Percentiles rank a stretch among this genome's conserved stretches.
These are phyloP conservation scores for Fusarium keratoplasticum DNA, from an alignment of 2,329 filamentous ascomycete species.

Conservation along the genomic window DNA sequence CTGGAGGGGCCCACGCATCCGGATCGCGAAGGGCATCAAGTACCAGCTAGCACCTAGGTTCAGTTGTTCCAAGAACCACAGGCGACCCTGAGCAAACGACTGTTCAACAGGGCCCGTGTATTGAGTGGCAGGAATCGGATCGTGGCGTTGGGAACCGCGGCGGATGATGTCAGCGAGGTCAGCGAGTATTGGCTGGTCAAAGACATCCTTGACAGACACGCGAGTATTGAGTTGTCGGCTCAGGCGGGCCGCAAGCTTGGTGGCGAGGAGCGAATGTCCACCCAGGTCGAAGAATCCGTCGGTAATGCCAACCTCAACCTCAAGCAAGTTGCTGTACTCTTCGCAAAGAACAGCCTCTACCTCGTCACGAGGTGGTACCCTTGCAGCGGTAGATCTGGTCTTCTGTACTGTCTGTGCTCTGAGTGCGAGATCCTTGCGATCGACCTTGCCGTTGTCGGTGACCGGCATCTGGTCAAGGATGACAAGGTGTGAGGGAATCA, in stretches of 20 bases:
- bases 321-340: neutral
- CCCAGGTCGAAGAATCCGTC: constrained; percentile 11
- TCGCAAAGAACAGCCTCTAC: neutral
- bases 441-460: constrained; percentile 17
- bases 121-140: rapidly evolving
- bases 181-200: neutral
- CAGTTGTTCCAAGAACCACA: constrained; percentile 21
- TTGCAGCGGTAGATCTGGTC: too few species aligned
- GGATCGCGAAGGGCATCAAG: neutral
- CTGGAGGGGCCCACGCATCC: neutral
- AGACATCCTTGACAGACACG: constrained; percentile 6
- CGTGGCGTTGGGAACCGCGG: neutral
- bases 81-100: neutral
- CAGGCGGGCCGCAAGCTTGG: constrained; percentile 7
- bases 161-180: neutral
- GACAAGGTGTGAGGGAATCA: neutral
- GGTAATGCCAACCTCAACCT: rapidly evolving
- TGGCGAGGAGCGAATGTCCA: constrained; percentile 9
- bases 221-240: neutral
- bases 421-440: constrained; percentile 5
- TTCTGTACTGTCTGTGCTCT: too few species aligned
- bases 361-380: constrained; percentile 13
- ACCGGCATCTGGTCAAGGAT: neutral
- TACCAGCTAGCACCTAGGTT: constrained; percentile 11
- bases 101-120: neutral